phyloP scores from a whole-genome alignment of 1,284 basidiomycete species.

The Blastosporella zonata region DNA sequence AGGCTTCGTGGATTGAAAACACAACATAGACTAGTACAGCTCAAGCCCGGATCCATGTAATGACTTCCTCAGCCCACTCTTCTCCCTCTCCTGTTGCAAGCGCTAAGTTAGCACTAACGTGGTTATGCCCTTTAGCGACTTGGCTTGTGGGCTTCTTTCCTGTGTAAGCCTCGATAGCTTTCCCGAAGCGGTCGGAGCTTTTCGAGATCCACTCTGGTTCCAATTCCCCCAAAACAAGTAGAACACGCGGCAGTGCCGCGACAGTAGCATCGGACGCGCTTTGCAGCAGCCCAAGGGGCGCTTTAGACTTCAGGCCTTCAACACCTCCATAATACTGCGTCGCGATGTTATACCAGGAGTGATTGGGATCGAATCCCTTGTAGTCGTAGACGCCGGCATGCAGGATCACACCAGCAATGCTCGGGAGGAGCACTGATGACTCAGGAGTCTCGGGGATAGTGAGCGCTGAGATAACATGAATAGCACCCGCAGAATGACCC shows the following conservation, averaged over 20 bases:
- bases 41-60: slow-evolving; percentile 39
- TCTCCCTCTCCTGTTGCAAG: slow-evolving; percentile 56
- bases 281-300: slow-evolving; percentile 38
- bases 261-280: slow-evolving; percentile 33
- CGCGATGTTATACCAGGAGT: slow-evolving; percentile 27
- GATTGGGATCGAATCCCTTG: slow-evolving; percentile 22
- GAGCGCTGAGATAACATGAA: slow-evolving; percentile 43
- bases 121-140: slow-evolving; percentile 56
- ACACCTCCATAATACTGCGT: slow-evolving; percentile 45
- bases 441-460: slow-evolving; percentile 35
- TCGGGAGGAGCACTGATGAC: slow-evolving; percentile 32
- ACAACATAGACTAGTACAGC: no score
- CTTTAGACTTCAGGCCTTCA: slow-evolving; percentile 36
- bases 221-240: slow-evolving; percentile 47
- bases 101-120: slow-evolving; percentile 53
- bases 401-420: slow-evolving; percentile 44
- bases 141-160: slow-evolving; percentile 28
- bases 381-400: slow-evolving; percentile 40
- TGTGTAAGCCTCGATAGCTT: slow-evolving; percentile 30
- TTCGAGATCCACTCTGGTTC: slow-evolving; percentile 46
- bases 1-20: no score
- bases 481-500: slow-evolving; percentile 59
- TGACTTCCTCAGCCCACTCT: slow-evolving; percentile 53
- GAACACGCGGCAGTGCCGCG: slow-evolving; percentile 39
- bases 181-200: slow-evolving; percentile 32